Evolutionary conservation across 2,329 filamentous ascomycete genomes (phyloP).

Genomic region (Aspergillus japonicus): DNA sequence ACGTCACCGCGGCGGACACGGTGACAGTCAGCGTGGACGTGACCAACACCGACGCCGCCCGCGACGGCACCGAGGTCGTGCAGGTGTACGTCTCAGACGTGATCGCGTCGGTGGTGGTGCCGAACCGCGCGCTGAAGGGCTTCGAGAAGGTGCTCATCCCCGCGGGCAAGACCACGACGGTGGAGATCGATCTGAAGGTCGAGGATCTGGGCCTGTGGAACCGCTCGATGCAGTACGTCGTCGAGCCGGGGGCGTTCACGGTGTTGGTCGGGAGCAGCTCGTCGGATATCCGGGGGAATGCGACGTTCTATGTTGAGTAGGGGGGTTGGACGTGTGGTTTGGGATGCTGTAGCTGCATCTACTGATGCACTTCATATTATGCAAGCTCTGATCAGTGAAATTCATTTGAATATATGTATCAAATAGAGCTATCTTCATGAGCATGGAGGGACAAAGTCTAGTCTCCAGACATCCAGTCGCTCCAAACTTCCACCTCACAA

Average conservation of each 20-base stretch:
- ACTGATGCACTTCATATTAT: background rate
- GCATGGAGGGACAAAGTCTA: too few relatives aligned
- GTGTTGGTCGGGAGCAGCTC: constrained; percentile 58
- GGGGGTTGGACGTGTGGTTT: background rate
- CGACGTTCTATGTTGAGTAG: constrained; percentile 31
- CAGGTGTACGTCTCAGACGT: constrained; percentile 67
- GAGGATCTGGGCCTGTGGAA: constrained; percentile 58
- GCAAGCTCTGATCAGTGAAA: too few relatives aligned
- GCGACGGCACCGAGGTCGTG: constrained; percentile 65
- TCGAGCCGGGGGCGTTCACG: constrained; percentile 68
- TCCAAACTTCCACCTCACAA: too few relatives aligned
- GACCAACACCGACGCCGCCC: constrained; percentile 54
- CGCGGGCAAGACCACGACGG: constrained; percentile 58
- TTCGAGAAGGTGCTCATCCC: constrained; percentile 65
- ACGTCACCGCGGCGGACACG: constrained; percentile 53
- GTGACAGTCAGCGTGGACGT: constrained; percentile 61
- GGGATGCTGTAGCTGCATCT: background rate
- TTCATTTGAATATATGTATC: too few relatives aligned
- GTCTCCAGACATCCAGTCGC: too few relatives aligned
- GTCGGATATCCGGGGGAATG: constrained; percentile 34
- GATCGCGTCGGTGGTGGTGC: constrained; percentile 61
- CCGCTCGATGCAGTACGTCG: constrained; percentile 65
- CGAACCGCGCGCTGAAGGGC: constrained; percentile 64
- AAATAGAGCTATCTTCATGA: too few relatives aligned
- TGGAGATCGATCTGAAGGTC: constrained; percentile 53